Evolutionary conservation across 2,329 filamentous ascomycete species (phyloP), one percentile per base, ranked within the genome.

Genomic region (Neofusicoccum umdonicola): DNA sequence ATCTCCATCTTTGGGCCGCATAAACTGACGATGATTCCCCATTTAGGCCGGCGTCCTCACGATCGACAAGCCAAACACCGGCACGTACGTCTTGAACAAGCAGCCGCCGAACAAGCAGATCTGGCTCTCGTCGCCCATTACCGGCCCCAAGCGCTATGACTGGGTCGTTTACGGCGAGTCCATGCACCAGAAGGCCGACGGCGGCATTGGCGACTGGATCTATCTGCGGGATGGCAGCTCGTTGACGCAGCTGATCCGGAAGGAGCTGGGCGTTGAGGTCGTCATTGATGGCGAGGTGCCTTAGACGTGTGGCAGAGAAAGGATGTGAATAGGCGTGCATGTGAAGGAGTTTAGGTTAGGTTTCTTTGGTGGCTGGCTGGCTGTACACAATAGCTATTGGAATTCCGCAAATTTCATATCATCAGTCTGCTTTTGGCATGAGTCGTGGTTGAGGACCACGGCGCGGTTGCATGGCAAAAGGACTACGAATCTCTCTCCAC

Each of bases 51-150:
- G 95, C 63, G 93, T 98, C 64, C 84, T 98, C 70, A 93, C 88
- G 68, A 83, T 98, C 72, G 83, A 81, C 6, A 87, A 91, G 70
- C 86, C 87, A 1, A 81, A 84, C 12, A 82, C 87, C 58, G 93
- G 93, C 67, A 94, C 87, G 35, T 99, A 96, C 75, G 91, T 99
- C 66, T 85, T 99, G 80, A 99, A 99, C 86, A 99, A 99, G 79
- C 95, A 99, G 78, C 95, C 95, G 0, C 93, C 94, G 19, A 98
- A 97, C 83, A 95, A 93, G 83, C 95, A 89, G 73, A 97, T 99
- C 74, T 99, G 95, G 95, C 87, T 98, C 51, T 95, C 92, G 42
- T 96, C 92, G 48, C 95, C 95, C 3, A 82, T 92, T 62, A 93
- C 91, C 5, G 95, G 95, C 0, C 95, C 95, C 13, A 97, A 97